A percentile compares a stretch with the other conserved stretches of the same genome.
Evolutionary conservation across 2,329 filamentous ascomycete genomes (phyloP).

Genomic region (Botrytis byssoidea): DNA sequence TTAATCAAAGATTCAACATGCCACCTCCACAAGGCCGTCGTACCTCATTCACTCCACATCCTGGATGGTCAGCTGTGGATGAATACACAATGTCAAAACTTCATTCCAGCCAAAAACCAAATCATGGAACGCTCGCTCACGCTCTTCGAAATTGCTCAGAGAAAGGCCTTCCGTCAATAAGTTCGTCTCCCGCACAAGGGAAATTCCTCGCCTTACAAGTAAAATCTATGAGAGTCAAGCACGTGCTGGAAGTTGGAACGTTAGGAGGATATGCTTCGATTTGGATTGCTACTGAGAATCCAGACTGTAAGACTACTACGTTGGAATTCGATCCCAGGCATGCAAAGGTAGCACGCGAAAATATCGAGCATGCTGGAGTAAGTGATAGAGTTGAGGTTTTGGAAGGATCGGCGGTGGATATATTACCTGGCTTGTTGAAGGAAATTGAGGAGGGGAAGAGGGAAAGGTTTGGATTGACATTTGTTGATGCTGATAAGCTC

Average conservation of each 20-base stretch:
- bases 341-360: constrained; percentile 1
- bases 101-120: constrained; percentile 33
- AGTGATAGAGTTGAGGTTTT: constrained; percentile 7
- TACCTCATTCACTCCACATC: neutral
- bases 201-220: constrained; percentile 44
- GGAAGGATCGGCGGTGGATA: neutral
- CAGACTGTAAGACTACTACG: constrained; percentile 1
- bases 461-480: neutral
- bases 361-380: neutral
- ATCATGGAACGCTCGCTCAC: constrained; percentile 17
- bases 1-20: neutral
- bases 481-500: constrained; percentile 12
- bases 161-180: constrained; percentile 42
- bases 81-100: constrained; percentile 22
- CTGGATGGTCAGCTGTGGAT: constrained; percentile 1
- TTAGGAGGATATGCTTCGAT: constrained; percentile 55
- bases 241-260: constrained; percentile 54
- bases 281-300: constrained; percentile 2
- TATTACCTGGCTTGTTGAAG: neutral
- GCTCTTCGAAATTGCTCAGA: constrained; percentile 39
- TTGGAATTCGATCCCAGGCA: neutral
- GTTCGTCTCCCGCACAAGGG: constrained; percentile 41
- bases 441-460: constrained; percentile 4
- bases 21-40: neutral
- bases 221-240: constrained; percentile 40